Evolutionary conservation across 495 filamentous ascomycete genomes (phyloP).

Genomic region (Neurospora sp.): DNA sequence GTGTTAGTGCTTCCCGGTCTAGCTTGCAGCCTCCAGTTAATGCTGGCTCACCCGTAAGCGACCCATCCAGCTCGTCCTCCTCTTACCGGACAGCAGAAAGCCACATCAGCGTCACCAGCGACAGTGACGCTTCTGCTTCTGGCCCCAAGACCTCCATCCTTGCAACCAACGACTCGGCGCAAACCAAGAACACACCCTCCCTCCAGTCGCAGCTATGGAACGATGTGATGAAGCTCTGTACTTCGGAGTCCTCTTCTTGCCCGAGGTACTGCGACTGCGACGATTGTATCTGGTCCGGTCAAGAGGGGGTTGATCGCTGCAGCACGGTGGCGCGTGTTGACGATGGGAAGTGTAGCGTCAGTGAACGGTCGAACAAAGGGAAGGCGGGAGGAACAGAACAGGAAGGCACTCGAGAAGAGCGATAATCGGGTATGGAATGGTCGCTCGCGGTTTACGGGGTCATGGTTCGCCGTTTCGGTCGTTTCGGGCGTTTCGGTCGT

Average conservation of each 20-base stretch:
- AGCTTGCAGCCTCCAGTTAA: neutral
- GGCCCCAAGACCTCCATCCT: neutral
- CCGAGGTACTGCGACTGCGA: neutral
- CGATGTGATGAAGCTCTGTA: neutral
- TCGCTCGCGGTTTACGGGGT: neutral
- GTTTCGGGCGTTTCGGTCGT: neutral
- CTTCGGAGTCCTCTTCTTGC: neutral
- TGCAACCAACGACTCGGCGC: neutral
- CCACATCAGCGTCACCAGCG: neutral
- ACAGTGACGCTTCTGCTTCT: neutral
- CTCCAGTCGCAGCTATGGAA: neutral
- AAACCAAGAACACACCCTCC: neutral
- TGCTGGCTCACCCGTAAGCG: neutral
- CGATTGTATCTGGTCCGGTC: neutral
- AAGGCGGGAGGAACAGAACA: neutral
- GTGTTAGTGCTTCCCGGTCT: neutral
- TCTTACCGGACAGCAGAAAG: accelerated
- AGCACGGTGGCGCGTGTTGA: neutral
- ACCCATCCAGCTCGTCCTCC: neutral
- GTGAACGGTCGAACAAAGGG: neutral
- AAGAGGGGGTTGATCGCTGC: neutral
- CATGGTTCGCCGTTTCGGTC: neutral
- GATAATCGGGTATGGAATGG: neutral
- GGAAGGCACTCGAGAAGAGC: neutral
- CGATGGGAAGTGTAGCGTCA: neutral